A percentile compares a stretch with the other conserved stretches of the same genome.
Evolutionary conservation across 1,284 basidiomycete genomes (phyloP).

Genomic region (Pascua sp.): DNA sequence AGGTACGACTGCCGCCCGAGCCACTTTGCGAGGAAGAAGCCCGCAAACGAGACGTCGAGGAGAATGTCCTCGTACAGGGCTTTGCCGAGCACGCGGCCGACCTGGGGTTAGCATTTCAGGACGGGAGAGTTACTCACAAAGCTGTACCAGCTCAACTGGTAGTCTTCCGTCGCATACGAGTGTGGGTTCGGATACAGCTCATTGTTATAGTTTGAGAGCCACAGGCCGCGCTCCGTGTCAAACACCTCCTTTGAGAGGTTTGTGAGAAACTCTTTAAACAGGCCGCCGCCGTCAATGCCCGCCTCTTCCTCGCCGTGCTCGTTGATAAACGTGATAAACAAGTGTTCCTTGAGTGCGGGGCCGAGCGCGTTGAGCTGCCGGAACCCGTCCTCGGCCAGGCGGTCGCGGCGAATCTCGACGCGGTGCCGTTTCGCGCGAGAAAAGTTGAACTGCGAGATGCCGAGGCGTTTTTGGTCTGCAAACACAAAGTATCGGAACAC

Average conservation of each 20-base stretch:
- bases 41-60: slow-evolving; percentile 91
- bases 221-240: slow-evolving; percentile 88
- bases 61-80: slow-evolving; percentile 96
- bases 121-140: slow-evolving; percentile 63
- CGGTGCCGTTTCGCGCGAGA: background rate
- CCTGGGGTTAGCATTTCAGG: slow-evolving; percentile 33
- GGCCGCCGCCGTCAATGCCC: slow-evolving; percentile 77
- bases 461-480: slow-evolving; percentile 40
- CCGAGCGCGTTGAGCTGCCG: slow-evolving; percentile 61
- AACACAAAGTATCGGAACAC: slow-evolving; percentile 82
- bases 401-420: slow-evolving; percentile 67
- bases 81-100: slow-evolving; percentile 90
- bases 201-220: slow-evolving; percentile 83
- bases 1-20: slow-evolving; percentile 80
- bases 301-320: slow-evolving; percentile 55
- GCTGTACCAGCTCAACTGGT: slow-evolving; percentile 86
- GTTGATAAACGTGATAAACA: slow-evolving; percentile 88
- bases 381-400: slow-evolving; percentile 85
- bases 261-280: slow-evolving; percentile 99
- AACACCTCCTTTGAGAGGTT: slow-evolving; percentile 88
- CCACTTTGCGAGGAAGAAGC: slow-evolving; percentile 80
- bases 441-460: slow-evolving; percentile 27
- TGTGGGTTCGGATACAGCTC: slow-evolving; percentile 95
- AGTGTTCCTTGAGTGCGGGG: slow-evolving; percentile 68
- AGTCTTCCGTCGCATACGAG: slow-evolving; percentile 74